Evolutionary conservation across 371 early-diverging fungal genomes (phyloP), one percentile per base, ranked within the genome.

Genomic region (Entomophthora muscae): DNA sequence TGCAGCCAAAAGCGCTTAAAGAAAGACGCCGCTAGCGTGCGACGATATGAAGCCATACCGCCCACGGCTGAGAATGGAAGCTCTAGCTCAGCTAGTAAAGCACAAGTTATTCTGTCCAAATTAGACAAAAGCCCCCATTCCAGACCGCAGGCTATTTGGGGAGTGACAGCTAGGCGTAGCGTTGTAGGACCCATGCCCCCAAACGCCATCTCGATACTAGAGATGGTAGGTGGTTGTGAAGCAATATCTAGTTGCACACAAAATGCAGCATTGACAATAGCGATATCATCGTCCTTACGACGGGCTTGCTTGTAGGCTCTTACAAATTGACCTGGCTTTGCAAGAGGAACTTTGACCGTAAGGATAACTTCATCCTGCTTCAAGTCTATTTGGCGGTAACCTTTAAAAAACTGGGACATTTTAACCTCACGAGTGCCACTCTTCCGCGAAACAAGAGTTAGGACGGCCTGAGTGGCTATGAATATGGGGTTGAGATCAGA

Each of bases 401-500:
- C 84, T 23, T 79, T 66, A 70, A 87, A 87, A 70, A 89, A 88
- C 60, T 84, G 76, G 29, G 69, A 61, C 66, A 85, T 79, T 10
- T 72, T 71, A 57, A 89, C 72, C 5, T 63, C 65, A n/a, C 85
- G 76, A 32, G 24, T 17, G 17, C 42, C 42, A 26, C 73, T 73
- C n/a, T n/a, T n/a, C 1, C 63, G 67, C 0, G 73, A 71, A 1
- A 70, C 65, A 28, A 86, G 75, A 26, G 75, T 78, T 63, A 85
- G 75, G 0, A 65, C 64, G 1, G 86, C 81, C 61, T 75, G 75
- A 57, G 81, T 68, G 21, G 86, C 83, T 12, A 88, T 72, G 42
- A 84, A 80, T 53, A 87, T 83, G 1, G 90, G 90, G 72, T 87
- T 89, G 58, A 89, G 72, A 66, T 88, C 88, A 21, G 86, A 86